phyloP scores from a whole-genome alignment of 164 flowering plant species.

The Akebia trifoliata region DNA sequence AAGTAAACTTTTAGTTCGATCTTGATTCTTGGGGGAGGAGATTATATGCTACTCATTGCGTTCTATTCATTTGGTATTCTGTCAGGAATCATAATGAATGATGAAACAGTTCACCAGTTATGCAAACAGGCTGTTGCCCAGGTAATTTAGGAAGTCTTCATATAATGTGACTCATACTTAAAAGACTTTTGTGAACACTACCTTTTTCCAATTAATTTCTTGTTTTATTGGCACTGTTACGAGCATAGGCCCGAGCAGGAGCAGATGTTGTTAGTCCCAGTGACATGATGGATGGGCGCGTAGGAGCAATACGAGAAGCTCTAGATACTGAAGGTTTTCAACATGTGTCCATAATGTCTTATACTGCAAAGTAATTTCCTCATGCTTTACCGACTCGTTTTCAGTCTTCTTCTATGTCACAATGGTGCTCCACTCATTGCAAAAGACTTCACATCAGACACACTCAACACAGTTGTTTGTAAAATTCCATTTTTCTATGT shows the following conservation, averaged over 20 bases:
- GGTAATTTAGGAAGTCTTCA: constrained; percentile 36
- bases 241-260: constrained; percentile 84
- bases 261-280: constrained; percentile 99
- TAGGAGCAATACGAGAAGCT: constrained; percentile 87
- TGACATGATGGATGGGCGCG: constrained; percentile 99
- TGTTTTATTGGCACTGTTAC: constrained; percentile 8
- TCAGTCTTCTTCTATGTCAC: background rate
- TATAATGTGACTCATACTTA: background rate
- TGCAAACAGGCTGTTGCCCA: constrained; percentile 95
- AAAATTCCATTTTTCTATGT: too few species aligned
- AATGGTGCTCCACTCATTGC: background rate
- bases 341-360: constrained; percentile 95
- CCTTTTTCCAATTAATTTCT: background rate
- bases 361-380: constrained; percentile 78
- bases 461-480: too few species aligned
- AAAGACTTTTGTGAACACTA: background rate
- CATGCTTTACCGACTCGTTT: background rate
- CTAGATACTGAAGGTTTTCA: constrained; percentile 88
- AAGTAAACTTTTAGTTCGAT: background rate
- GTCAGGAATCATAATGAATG: constrained; percentile 94
- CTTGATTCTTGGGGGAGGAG: constrained; percentile 1
- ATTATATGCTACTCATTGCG: constrained; percentile 10
- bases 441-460: background rate
- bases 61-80: constrained; percentile 12
- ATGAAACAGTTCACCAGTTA: constrained; percentile 91